Percentiles rank a stretch among this genome's conserved stretches.
These are phyloP conservation scores for Turritis glabra DNA, from an alignment of 345 rosid genomes.

Conservation along the genomic window DNA sequence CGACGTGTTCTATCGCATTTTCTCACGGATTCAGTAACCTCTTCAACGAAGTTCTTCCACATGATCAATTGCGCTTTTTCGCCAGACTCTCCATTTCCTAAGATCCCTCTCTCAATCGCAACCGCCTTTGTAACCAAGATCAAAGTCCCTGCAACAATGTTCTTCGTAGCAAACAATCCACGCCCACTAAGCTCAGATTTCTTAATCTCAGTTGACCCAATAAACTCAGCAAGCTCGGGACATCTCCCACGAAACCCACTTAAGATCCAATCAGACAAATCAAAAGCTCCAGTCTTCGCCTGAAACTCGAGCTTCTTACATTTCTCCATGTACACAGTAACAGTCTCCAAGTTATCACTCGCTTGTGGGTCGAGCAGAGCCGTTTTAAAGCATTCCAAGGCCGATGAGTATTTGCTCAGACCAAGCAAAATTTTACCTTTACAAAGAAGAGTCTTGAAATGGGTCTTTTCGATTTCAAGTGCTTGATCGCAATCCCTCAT, in stretches of 20 bases:
- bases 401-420: conserved; percentile 58
- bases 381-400: conserved; percentile 67
- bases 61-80: conserved; percentile 69
- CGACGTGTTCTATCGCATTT: conserved; percentile 48
- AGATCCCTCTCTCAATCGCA: conserved; percentile 76
- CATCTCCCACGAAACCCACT: conserved; percentile 57
- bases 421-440: conserved; percentile 77
- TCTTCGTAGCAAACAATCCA: conserved; percentile 75
- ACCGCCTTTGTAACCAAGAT: conserved; percentile 69
- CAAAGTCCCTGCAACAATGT: conserved; percentile 59
- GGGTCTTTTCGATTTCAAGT: conserved; percentile 56
- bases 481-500: conserved; percentile 65
- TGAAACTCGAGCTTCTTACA: conserved; percentile 73
- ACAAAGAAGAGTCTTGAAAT: conserved; percentile 80
- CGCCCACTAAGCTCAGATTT: conserved; percentile 76
- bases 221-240: conserved; percentile 77
- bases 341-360: conserved; percentile 51
- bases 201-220: conserved; percentile 57
- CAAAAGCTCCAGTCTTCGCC: conserved; percentile 75
- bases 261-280: conserved; percentile 80
- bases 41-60: conserved; percentile 79
- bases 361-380: conserved; percentile 60
- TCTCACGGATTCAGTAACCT: conserved; percentile 48
- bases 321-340: conserved; percentile 62
- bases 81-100: conserved; percentile 50